Base-by-base conservation (phyloP, 75 land plant species). In the Selaginella tamariscina region DNA sequence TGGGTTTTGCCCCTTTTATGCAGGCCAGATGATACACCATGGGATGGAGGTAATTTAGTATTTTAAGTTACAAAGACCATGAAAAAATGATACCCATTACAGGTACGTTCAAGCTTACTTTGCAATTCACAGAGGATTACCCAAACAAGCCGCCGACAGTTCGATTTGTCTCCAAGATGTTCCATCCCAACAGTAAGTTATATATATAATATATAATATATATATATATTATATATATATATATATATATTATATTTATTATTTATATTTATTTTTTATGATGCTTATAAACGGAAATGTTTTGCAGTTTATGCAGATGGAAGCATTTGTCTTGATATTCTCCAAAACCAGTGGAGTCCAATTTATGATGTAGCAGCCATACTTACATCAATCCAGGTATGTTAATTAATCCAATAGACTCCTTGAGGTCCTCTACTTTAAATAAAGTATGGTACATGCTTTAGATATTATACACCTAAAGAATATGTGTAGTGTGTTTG, bases 1-100 rank as follows among this genome's bases (percentile, higher is more conserved):
- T 39, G 15, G 49, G 49, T 5, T 39, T 39, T 39, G 26, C 15
- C 5, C 24, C 73, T 77, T 0, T 62, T 33, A 66, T 86, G 83
- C 88, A 91, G 96, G 31, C 96, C 96, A 18, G 97, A 91, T 82
- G 97, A 91, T 65, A 88, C 97, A 32, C 97, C 97, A 28, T 91
- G 97, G 97, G 97, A 91, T 66, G 97, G 97, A 86, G 97, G 97
- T 91, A 39, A 39, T 5, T 15, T 39, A 5, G 49, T 39, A 5
- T 59, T 59, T 70, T 39, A 5, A 5, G 11, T 39, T 39, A 5
- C 15, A 5, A 15, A 5, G 49, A 39, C 15, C n/a, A 22, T 31
- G 5, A 56, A 0, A 27, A 18, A 1, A 28, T 70, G 56, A 30
- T 31, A 18, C 15, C 49, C 11, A 5, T 39, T 5, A 5, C 78